Conservation (phyloP, 768 basidiomycete species). For the Russula brevipes region DNA sequence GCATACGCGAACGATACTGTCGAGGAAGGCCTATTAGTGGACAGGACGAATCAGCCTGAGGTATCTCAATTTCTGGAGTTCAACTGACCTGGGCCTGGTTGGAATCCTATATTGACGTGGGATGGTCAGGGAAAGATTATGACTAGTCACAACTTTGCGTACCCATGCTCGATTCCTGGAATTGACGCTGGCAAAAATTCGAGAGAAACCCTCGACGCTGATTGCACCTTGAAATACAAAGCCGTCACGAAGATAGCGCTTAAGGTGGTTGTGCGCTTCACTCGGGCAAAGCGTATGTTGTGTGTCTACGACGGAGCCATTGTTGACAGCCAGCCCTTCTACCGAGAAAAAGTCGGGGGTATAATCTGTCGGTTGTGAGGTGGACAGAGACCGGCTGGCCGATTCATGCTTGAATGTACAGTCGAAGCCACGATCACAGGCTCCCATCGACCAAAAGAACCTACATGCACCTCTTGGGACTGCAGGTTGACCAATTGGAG, state of each 20-base stretch:
- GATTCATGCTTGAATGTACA: conserved; percentile 30
- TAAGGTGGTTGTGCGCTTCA: conserved; percentile 30
- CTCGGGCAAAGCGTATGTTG: conserved; percentile 24
- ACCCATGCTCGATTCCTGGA: conserved; percentile 29
- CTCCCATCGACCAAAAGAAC: conserved; percentile 31
- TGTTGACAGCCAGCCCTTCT: conserved; percentile 25
- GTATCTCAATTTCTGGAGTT: background rate
- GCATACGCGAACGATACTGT: conserved; percentile 27
- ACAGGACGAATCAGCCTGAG: background rate
- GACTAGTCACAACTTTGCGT: background rate
- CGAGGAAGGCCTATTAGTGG: conserved; percentile 28
- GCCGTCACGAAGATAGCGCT: conserved; percentile 26
- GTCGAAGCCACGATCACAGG: conserved; percentile 28
- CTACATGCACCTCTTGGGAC: conserved; percentile 29
- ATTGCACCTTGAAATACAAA: conserved; percentile 28
- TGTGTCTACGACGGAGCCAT: conserved; percentile 16
- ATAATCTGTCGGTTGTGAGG: conserved; percentile 1
- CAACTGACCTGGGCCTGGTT: conserved; percentile 31
- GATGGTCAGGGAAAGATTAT: background rate
- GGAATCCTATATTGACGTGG: conserved; percentile 20
- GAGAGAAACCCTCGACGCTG: conserved; percentile 29
- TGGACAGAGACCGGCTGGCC: conserved; percentile 3
- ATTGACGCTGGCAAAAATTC: conserved; percentile 28
- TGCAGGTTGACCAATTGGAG: conserved; percentile 4
- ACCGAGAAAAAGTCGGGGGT: conserved; percentile 27